Evolutionary conservation across 768 basidiomycete genomes (phyloP), one percentile per base, ranked within the genome.

Genomic region (Russula sp.): DNA sequence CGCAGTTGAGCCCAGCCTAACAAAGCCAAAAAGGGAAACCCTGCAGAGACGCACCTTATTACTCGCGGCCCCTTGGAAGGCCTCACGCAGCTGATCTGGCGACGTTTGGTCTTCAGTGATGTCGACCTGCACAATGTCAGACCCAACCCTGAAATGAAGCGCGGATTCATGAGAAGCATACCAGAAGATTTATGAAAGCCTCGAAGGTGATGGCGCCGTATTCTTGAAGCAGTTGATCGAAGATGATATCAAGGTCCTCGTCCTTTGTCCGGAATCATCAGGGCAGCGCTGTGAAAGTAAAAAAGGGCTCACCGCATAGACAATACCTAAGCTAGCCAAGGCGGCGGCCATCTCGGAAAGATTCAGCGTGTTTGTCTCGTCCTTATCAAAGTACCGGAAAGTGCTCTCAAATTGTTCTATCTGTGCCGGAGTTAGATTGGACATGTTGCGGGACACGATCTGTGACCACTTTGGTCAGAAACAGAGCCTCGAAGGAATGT

Each of bases 401-500:
- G 94, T 96, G 71, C 87, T 85, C 73, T 98, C 96, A 67, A 97
- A 96, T 70, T 98, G 94, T 70, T 98, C 96, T 25, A 98, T 79
- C 70, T 94, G 93, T 14, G 93, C 94, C 0, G 97, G 94, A 0
- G 96, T 96, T 65, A 99, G 75, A 71, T 98, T 97, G 29, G 93
- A 90, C 83, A 92, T 87, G 68, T 91, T 93, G 48, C 93, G 82
- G 13, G 97, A 94, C 1, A 98, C 90, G 68, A 97, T 91, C 93
- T 98, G 67, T 38, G 25, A 47, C 7, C 18, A 14, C 22, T 0
- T 41, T 56, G 14, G n/a, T 59, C 14, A 58, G 35, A 52, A 42
- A 35, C 45, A 41, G 18, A 4, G 25, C 18, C 2, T 43, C 43
- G 10, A 43, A 52, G 41, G 7, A 42, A 34, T 46, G 25, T 3